Base-by-base conservation (phyloP, 2,329 filamentous ascomycete species). In the Byssothecium circinans region DNA sequence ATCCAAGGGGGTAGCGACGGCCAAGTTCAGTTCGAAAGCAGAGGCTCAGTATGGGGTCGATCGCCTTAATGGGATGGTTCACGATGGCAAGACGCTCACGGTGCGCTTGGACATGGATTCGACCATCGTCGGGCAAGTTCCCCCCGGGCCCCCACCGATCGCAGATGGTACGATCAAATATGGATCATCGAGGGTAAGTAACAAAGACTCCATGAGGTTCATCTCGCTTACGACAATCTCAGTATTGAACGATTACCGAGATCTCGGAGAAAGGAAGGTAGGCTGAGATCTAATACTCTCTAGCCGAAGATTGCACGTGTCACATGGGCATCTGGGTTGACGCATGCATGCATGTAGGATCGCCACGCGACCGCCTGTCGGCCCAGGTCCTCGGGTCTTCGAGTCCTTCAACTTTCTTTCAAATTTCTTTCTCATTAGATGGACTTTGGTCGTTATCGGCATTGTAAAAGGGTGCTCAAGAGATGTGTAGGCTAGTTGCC, bases 101-200 rank as follows among this genome's bases (percentile, higher is more conserved):
- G 67, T 68, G 17, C 67, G 68, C 36, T 53, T 70, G 44, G 68
- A 70, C 40, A 63, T 56, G 6, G 65, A 71, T 10, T 56, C 61
- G 6, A 71, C 68, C 2, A 52, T 67, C 14, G 61, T 72, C 35
- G 66, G 64, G 15, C 58, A 60, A 22, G 47, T 62, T 30, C 58
- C 57, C 30, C 67, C 67, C 20, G 52, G 61, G 23, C 29, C 29
- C 29, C 36, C 36, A n/a, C 20, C 23, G 8, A 59, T 69, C 33
- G 65, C 60, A 22, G 62, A 68, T 47, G 65, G 66, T n/a, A 58
- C 61, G 10, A 58, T 52, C 20, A 43, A 45, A 40, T 57, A 56
- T 34, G 44, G 36, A 23, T 39, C 18, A 8, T 39, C 18, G 8
- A 40, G 30, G 15, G 61, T 64, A 53, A 51, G 61, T 38, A 22